Evolutionary conservation across 306 rosid genomes (phyloP), one percentile per base, ranked within the genome.

Genomic region (Fagus crenata): DNA sequence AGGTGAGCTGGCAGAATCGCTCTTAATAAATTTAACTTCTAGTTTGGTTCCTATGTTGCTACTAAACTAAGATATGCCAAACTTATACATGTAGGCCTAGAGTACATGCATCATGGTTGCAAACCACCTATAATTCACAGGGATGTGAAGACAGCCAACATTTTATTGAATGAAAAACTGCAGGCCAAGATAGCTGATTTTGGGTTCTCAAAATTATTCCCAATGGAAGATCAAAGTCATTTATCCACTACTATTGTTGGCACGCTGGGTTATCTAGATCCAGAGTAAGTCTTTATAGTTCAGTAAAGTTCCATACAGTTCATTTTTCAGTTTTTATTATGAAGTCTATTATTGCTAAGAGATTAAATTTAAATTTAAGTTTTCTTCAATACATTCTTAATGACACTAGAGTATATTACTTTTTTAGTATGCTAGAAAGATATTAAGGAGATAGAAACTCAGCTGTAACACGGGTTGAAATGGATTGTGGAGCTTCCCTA

Each of bases 151-250:
- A 42, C 82, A 11, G 15, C 87, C 17, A 84, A 80, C 60, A 80
- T 84, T 60, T 80, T 84, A 36, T 12, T 84, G 41, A 54, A 77
- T 53, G 77, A 77, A 5, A 69, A 74, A 33, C 73, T 78, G 85
- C 84, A 79, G 55, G 86, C 86, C 2, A 78, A 78, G 56, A 75
- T 81, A 64, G 70, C 84, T 18, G 86, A 81, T 53, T 81, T 75
- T 41, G 82, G 82, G 4, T 67, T 82, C 14, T 85, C 82, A 41
- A 68, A 68, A 77, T 59, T 58, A 17, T 76, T 78, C 32, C 5
- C 59, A 6, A 58, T 53, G 43, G 85, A 81, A 13, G 39, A 4
- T 46, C 51, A 46, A 46, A 55, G 81, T 75, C 84, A 85, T 28
- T 31, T 72, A 2, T 71, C 69, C n/a, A 81, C 85, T 2, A 32